These are phyloP conservation scores for Borealophlyctis nickersoniae DNA, from an alignment of 192 early-diverging fungal genomes.

Conservation along the genomic window DNA sequence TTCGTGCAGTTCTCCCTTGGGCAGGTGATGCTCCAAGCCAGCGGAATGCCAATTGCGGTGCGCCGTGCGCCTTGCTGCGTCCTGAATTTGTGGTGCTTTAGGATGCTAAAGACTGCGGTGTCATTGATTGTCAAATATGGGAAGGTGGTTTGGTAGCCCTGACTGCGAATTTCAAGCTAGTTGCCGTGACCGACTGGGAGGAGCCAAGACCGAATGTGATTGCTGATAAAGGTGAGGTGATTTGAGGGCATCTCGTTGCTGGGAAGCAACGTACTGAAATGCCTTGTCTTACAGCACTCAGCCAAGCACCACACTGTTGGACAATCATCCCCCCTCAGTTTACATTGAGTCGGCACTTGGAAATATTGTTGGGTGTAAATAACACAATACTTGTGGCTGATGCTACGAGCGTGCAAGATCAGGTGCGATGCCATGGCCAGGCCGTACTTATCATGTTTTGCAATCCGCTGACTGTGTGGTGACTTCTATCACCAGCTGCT, in stretches of 20 bases:
- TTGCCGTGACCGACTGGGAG: slow-evolving; percentile 79
- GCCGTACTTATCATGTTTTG: no score
- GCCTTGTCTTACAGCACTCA: slow-evolving; percentile 46
- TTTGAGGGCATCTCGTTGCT: no score
- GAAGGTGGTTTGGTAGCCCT: slow-evolving; percentile 89
- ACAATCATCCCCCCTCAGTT: slow-evolving; percentile 82
- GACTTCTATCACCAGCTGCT: slow-evolving; percentile 54
- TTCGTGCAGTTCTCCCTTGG: slow-evolving; percentile 77
- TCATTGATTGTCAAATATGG: slow-evolving; percentile 87
- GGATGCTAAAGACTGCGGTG: slow-evolving; percentile 76
- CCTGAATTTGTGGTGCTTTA: slow-evolving; percentile 13
- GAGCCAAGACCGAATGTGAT: slow-evolving; percentile 79
- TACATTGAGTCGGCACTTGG: slow-evolving; percentile 83
- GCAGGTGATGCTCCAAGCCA: slow-evolving; percentile 43
- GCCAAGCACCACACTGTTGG: slow-evolving; percentile 78
- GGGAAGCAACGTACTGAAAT: no score
- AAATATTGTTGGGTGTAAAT: slow-evolving; percentile 77
- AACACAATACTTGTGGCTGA: slow-evolving; percentile 83
- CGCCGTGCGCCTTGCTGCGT: neutral
- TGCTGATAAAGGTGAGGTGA: slow-evolving; percentile 64
- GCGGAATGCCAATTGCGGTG: neutral
- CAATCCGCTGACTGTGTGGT: no score
- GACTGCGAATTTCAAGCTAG: slow-evolving; percentile 74
- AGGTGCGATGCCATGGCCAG: slow-evolving; percentile 53
- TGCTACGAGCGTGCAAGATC: slow-evolving; percentile 71